phyloP scores from a whole-genome alignment of 139 green algal species.

The Edaphochlamys debaryana region DNA sequence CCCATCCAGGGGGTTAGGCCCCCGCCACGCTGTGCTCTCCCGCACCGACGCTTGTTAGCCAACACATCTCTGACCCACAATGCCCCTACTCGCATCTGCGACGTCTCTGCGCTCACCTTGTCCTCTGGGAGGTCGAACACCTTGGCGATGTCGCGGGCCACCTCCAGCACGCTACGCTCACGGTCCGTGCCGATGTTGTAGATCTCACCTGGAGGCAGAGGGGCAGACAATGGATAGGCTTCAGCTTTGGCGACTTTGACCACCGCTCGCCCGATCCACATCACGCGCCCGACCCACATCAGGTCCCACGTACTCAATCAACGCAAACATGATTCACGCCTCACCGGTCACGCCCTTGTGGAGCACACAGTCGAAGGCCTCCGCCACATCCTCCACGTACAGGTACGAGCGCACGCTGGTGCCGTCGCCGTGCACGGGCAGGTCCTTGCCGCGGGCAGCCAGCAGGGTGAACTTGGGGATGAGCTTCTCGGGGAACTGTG shows the following conservation, averaged over 20 bases:
- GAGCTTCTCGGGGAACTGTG: constrained; percentile 89
- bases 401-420: constrained; percentile 77
- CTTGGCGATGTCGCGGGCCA: constrained; percentile 76
- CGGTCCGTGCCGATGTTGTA: constrained; percentile 99
- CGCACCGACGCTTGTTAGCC: too few species aligned
- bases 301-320: too few species aligned
- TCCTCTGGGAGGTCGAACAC: constrained; percentile 64
- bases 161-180: constrained; percentile 92
- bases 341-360: constrained; percentile 69
- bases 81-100: too few species aligned
- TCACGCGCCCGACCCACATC: too few species aligned
- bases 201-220: constrained; percentile 70
- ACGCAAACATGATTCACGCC: too few species aligned
- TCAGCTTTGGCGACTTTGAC: too few species aligned
- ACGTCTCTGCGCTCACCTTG: constrained; percentile 28
- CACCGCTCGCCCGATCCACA: too few species aligned
- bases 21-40: too few species aligned
- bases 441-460: constrained; percentile 64
- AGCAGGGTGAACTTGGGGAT: constrained; percentile 89
- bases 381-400: constrained; percentile 95
- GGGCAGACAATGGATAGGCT: too few species aligned
- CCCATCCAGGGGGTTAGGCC: too few species aligned
- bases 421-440: constrained; percentile 64
- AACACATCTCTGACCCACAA: too few species aligned
- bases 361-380: constrained; percentile 91